Percentiles rank a stretch among this genome's conserved stretches.
Conservation (phyloP, 108 stramenopile genomes). For the Chaetoceros tenuissimus region DNA sequence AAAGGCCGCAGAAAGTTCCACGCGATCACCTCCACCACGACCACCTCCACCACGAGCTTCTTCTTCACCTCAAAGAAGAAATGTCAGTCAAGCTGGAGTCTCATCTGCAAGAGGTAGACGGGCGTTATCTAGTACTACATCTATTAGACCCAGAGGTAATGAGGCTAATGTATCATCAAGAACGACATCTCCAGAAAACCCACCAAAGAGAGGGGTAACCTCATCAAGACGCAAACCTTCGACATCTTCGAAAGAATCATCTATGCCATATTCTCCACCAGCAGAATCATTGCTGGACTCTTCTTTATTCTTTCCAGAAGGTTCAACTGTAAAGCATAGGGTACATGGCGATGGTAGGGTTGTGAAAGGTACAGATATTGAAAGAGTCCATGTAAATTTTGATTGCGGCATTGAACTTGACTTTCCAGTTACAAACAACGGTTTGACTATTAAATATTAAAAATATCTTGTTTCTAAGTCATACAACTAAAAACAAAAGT, state of each 20-base stretch:
- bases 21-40: no score
- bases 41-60: no score
- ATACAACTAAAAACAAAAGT: no score
- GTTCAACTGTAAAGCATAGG: slow-evolving; percentile 45
- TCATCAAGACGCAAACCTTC: neutral
- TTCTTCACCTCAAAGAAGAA: no score
- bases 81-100: no score
- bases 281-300: slow-evolving; percentile 29
- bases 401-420: slow-evolving; percentile 14
- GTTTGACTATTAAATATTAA: slow-evolving; percentile 16
- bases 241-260: no score
- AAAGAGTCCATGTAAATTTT: slow-evolving; percentile 21
- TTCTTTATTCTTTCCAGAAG: slow-evolving; percentile 67
- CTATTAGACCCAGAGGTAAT: no score
- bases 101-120: no score
- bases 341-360: slow-evolving; percentile 55
- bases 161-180: slow-evolving; percentile 1
- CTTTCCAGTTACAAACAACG: slow-evolving; percentile 23
- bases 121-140: no score
- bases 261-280: slow-evolving; percentile 1
- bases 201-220: neutral
- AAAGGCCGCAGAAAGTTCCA: no score
- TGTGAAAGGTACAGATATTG: slow-evolving; percentile 12
- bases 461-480: no score
- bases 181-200: neutral